A percentile compares a stretch with the other conserved stretches of the same genome.
Evolutionary conservation across 2,329 filamentous ascomycete genomes (phyloP).

Genomic region (Scytalidium lignicola): DNA sequence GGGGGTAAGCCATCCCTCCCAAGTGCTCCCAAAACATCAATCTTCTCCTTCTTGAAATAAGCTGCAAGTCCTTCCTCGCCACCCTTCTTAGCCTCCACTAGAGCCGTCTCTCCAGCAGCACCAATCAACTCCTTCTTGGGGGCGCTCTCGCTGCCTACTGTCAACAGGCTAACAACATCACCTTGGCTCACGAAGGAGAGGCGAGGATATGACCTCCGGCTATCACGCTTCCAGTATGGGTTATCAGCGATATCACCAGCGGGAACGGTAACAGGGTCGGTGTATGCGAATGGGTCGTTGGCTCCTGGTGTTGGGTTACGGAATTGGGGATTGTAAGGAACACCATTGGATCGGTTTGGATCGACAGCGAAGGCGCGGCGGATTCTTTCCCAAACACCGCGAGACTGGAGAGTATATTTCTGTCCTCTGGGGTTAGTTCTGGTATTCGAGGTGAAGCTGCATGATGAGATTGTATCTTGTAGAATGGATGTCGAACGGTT

Average conservation of each 20-base stretch:
- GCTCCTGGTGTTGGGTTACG: slow-evolving; percentile 78
- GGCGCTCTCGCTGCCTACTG: slow-evolving; percentile 72
- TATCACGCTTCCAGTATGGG: slow-evolving; percentile 94
- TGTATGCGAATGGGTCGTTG: slow-evolving; percentile 65
- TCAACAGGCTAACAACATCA: slow-evolving; percentile 80
- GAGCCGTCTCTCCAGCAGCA: slow-evolving; percentile 63
- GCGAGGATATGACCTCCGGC: slow-evolving; percentile 74
- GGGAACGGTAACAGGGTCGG: slow-evolving; percentile 79
- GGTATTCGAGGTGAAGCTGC: slow-evolving; percentile 4
- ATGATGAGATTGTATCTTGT: neutral
- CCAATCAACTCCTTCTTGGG: slow-evolving; percentile 83
- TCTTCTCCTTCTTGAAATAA: slow-evolving; percentile 61
- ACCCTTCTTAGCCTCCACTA: slow-evolving; percentile 72
- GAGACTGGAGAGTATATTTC: slow-evolving; percentile 95
- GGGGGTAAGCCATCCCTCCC: slow-evolving; percentile 79
- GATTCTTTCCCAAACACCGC: slow-evolving; percentile 80
- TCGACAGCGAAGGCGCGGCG: slow-evolving; percentile 77
- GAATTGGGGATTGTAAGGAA: slow-evolving; percentile 89
- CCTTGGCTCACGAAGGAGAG: slow-evolving; percentile 76
- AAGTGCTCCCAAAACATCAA: slow-evolving; percentile 52
- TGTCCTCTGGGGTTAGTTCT: slow-evolving; percentile 35
- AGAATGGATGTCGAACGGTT: neutral
- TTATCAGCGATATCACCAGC: slow-evolving; percentile 86
- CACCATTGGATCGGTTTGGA: slow-evolving; percentile 80
- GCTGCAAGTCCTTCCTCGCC: slow-evolving; percentile 69